Conservation (phyloP, 352 stramenopile species). For the Phytophthora citricola region DNA sequence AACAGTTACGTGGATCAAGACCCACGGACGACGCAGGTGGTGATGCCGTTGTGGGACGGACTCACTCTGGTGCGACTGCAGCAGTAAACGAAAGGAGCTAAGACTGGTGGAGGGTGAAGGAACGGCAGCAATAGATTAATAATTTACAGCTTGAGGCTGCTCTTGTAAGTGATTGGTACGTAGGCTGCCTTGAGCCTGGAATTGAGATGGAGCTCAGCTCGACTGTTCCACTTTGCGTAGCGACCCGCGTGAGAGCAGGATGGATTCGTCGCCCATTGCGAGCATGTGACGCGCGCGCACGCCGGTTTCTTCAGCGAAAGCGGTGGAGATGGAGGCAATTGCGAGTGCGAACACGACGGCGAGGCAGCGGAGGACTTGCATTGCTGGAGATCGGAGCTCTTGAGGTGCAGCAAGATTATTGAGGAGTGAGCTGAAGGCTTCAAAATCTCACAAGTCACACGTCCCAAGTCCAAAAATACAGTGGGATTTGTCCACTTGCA, state of each 20-base stretch:
- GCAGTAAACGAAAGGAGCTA: not conserved
- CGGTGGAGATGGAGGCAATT: not conserved
- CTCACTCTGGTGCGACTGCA: slow-evolving; percentile 66
- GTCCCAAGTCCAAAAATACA: slow-evolving; percentile 12
- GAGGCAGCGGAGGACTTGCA: slow-evolving; percentile 26
- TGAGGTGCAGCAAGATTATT: slow-evolving; percentile 13
- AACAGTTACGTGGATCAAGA: slow-evolving; percentile 88
- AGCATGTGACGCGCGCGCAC: slow-evolving; percentile 31
- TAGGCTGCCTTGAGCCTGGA: not conserved
- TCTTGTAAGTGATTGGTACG: slow-evolving; percentile 2
- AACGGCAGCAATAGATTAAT: slow-evolving; percentile 25
- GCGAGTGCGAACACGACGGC: not conserved
- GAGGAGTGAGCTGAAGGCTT: slow-evolving; percentile 11
- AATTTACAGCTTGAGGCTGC: slow-evolving; percentile 14
- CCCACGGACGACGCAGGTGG: slow-evolving; percentile 74
- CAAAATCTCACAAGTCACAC: slow-evolving; percentile 8
- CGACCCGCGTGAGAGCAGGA: slow-evolving; percentile 24
- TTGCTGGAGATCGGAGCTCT: slow-evolving; percentile 7
- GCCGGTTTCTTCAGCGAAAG: slow-evolving; percentile 20
- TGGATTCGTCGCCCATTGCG: slow-evolving; percentile 35
- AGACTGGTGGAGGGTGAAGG: not conserved
- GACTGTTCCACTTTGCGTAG: slow-evolving; percentile 12
- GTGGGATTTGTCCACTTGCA: slow-evolving; percentile 1
- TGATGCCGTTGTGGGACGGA: slow-evolving; percentile 93
- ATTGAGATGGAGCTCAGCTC: slow-evolving; percentile 1